Conservation (phyloP, 2,329 filamentous ascomycete genomes). For the Xylariaceae sp. region DNA sequence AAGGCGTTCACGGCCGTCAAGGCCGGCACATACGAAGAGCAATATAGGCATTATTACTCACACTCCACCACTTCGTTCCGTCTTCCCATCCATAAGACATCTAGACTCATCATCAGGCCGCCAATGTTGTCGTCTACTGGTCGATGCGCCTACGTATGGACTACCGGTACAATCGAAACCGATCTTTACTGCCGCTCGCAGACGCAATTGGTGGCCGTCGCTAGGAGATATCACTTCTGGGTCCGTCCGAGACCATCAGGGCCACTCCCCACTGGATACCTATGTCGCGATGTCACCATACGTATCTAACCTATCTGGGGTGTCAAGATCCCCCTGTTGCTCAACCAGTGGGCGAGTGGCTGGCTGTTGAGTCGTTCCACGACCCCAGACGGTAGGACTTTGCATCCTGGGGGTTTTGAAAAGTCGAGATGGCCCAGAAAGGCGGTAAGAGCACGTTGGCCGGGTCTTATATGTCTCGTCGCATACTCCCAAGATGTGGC, state of each 20-base stretch:
- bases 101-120: not conserved
- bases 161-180: constrained; percentile 15
- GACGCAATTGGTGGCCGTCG: constrained; percentile 25
- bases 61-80: constrained; percentile 15
- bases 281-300: constrained; percentile 30
- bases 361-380: constrained; percentile 21
- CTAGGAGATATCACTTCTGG: constrained; percentile 19
- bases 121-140: constrained; percentile 4
- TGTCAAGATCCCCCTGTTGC: not conserved
- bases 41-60: constrained; percentile 18
- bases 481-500: constrained; percentile 23
- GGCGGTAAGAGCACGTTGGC: constrained; percentile 23
- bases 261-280: constrained; percentile 24
- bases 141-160: constrained; percentile 7
- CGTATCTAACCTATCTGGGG: not conserved
- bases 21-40: constrained; percentile 14
- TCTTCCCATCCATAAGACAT: not conserved
- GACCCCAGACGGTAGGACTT: constrained; percentile 15
- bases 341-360: not conserved
- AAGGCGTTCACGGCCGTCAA: not conserved
- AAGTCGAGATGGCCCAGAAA: constrained; percentile 18
- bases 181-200: constrained; percentile 19
- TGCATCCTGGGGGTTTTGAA: constrained; percentile 9
- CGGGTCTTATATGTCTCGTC: constrained; percentile 16
- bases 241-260: constrained; percentile 13